Evolutionary conservation across 352 stramenopile species (phyloP).

Genomic region (Phytophthora europaea): DNA sequence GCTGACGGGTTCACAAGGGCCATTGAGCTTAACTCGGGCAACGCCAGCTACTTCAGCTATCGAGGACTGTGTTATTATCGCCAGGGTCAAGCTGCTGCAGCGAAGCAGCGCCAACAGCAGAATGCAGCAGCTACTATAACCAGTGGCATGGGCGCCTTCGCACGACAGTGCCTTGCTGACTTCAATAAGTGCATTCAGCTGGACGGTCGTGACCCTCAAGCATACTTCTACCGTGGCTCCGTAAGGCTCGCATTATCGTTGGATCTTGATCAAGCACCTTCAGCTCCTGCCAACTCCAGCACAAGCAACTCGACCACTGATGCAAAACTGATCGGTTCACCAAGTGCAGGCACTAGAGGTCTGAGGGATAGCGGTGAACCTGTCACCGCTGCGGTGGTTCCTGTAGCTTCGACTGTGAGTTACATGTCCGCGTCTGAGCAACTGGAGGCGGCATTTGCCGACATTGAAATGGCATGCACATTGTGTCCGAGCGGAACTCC

Average conservation of each 20-base stretch:
- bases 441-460: constrained; percentile 73
- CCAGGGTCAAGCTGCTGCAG: constrained; percentile 50
- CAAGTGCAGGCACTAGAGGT: constrained; percentile 4
- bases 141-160: constrained; percentile 39
- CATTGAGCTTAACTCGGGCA: constrained; percentile 72
- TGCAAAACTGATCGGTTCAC: constrained; percentile 14
- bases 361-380: constrained; percentile 17
- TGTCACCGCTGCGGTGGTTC: constrained; percentile 2
- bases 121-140: constrained; percentile 12
- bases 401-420: constrained; percentile 18
- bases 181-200: constrained; percentile 82
- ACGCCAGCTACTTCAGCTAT: constrained; percentile 71
- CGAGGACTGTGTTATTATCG: constrained; percentile 78
- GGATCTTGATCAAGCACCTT: constrained; percentile 44
- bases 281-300: constrained; percentile 3
- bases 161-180: constrained; percentile 68
- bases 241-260: constrained; percentile 72
- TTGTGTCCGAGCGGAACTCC: constrained; percentile 48
- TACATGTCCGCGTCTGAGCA: constrained; percentile 53
- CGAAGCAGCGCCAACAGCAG: constrained; percentile 16
- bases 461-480: constrained; percentile 85
- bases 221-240: constrained; percentile 83
- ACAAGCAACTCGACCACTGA: constrained; percentile 6
- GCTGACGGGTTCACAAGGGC: constrained; percentile 71
- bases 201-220: constrained; percentile 75